Percentiles rank a stretch among this genome's conserved stretches.
phyloP scores from a whole-genome alignment of 805 yeast species.

The Saccharomycopsis fermentans region DNA sequence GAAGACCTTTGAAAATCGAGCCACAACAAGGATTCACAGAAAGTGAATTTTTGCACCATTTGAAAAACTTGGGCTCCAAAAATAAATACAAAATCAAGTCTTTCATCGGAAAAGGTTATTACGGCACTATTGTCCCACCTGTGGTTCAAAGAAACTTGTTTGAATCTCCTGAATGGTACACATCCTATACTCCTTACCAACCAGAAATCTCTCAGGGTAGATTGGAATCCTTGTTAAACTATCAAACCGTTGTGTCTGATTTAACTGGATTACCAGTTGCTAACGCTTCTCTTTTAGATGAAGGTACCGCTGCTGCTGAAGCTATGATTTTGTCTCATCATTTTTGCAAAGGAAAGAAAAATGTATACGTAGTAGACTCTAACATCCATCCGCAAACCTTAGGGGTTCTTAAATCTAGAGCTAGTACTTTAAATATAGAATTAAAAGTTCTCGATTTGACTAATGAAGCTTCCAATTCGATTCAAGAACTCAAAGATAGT shows the following conservation, averaged over 20 bases:
- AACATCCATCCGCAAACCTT: conserved; percentile 80
- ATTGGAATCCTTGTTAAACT: conserved; percentile 79
- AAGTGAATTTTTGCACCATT: conserved; percentile 61
- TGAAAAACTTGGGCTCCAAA: conserved; percentile 59
- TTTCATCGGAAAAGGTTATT: conserved; percentile 90
- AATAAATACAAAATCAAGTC: conserved; percentile 59
- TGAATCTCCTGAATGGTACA: conserved; percentile 97
- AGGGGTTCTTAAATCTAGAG: conserved; percentile 70
- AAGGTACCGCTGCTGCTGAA: conserved; percentile 96
- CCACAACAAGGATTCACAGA: conserved; percentile 76
- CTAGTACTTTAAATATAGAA: conserved; percentile 60
- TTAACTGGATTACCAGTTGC: conserved; percentile 92
- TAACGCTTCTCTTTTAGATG: conserved; percentile 90
- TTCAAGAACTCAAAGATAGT: conserved; percentile 27
- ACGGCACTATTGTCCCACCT: conserved; percentile 81
- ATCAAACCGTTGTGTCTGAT: conserved; percentile 84
- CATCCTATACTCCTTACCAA: conserved; percentile 97
- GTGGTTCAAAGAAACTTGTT: conserved; percentile 87
- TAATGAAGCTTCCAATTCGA: conserved; percentile 30
- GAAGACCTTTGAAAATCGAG: conserved; percentile 53
- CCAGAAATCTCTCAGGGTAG: conserved; percentile 98
- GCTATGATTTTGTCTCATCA: conserved; percentile 83
- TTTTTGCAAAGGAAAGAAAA: conserved; percentile 54
- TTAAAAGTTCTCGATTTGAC: conserved; percentile 48
- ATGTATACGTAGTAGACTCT: conserved; percentile 59